These are phyloP conservation scores for Coemansia sp. DNA, from an alignment of 192 early-diverging fungal genomes.

Conservation along the genomic window DNA sequence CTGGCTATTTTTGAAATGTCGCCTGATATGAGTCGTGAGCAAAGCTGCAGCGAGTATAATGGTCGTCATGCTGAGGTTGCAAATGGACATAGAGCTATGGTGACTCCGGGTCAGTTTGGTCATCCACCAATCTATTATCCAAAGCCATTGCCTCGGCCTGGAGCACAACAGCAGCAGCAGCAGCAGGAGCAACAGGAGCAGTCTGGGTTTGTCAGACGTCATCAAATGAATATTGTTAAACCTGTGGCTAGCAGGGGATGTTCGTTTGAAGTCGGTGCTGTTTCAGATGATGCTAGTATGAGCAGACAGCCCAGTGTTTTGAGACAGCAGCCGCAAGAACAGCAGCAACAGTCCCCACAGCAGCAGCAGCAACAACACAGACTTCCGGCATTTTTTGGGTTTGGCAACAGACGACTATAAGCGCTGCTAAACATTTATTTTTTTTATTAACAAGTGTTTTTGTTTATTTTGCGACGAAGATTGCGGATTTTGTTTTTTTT, in stretches of 20 bases:
- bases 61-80: not conserved
- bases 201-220: not conserved
- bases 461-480: no score
- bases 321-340: not conserved
- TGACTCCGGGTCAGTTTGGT: constrained; percentile 4
- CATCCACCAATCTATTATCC: constrained; percentile 32
- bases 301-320: constrained; percentile 13
- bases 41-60: not conserved
- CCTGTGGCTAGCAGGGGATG: constrained; percentile 5
- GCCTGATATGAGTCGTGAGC: constrained; percentile 8
- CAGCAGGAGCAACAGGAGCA: constrained; percentile 14
- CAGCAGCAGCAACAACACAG: not conserved
- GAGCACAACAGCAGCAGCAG: constrained; percentile 9
- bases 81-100: not conserved
- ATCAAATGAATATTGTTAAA: not conserved
- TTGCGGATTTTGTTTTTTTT: not conserved
- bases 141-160: constrained; percentile 43
- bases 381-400: constrained; percentile 23
- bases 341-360: not conserved
- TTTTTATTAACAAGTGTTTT: not conserved
- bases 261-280: constrained; percentile 12
- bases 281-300: constrained; percentile 20
- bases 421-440: not conserved
- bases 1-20: constrained; percentile 12
- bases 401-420: constrained; percentile 14